Conservation (phyloP, 2,329 filamentous ascomycete species). For the Aulographum hederae region DNA sequence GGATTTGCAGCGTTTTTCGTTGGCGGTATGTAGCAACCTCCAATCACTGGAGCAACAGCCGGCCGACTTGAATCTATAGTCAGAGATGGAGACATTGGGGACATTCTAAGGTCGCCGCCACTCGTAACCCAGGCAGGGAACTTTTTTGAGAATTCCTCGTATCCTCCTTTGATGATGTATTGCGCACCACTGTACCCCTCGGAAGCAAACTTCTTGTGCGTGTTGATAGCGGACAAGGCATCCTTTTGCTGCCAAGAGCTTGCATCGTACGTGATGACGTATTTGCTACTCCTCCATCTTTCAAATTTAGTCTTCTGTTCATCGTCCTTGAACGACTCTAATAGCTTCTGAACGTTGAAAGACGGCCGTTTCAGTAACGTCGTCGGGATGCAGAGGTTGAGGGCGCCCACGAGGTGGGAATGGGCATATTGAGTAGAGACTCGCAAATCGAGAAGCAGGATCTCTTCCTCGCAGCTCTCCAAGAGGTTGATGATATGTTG, state of each 20-base stretch:
- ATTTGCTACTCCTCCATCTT: constrained; percentile 53
- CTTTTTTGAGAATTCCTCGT: constrained; percentile 49
- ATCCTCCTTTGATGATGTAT: constrained; percentile 67
- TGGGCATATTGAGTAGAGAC: constrained; percentile 67
- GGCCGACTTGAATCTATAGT: constrained; percentile 13
- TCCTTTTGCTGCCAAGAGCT: constrained; percentile 64
- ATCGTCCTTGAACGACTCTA: constrained; percentile 65
- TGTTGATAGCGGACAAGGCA: constrained; percentile 62
- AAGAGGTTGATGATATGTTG: constrained; percentile 31
- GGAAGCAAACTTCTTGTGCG: constrained; percentile 77
- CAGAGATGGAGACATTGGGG: not conserved
- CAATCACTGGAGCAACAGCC: constrained; percentile 59
- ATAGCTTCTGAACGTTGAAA: constrained; percentile 74
- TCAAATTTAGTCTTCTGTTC: constrained; percentile 55
- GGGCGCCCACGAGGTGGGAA: constrained; percentile 57
- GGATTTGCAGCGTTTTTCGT: constrained; percentile 56
- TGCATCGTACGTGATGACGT: constrained; percentile 77
- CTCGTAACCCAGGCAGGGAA: constrained; percentile 41
- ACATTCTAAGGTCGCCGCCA: constrained; percentile 23
- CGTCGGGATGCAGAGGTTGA: constrained; percentile 90
- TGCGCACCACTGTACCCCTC: constrained; percentile 64
- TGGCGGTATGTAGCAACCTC: constrained; percentile 67
- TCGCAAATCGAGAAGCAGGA: constrained; percentile 68
- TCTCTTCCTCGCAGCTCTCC: constrained; percentile 26
- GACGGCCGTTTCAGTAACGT: constrained; percentile 81